Percentiles rank a stretch among this genome's conserved stretches.
Evolutionary conservation across 176 grass and related monocot species (phyloP).

Genomic region (Avena eriantha): DNA sequence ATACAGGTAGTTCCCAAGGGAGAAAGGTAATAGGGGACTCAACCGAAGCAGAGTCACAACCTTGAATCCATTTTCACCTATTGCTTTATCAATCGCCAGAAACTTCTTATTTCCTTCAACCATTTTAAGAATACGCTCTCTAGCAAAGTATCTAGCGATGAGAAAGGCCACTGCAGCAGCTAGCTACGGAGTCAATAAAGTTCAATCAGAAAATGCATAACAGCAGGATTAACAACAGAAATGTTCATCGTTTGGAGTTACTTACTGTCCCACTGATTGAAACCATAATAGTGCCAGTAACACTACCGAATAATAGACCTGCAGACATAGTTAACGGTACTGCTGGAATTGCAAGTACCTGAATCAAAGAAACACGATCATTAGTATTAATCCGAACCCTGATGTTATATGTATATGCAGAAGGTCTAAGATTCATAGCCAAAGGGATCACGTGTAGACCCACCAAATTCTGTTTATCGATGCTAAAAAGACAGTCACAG

Average conservation of each 20-base stretch:
- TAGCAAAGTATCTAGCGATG: constrained; percentile 98
- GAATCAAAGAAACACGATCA: constrained; percentile 31
- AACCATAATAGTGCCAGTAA: constrained; percentile 92
- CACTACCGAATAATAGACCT: constrained; percentile 85
- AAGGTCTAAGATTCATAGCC: constrained; percentile 3
- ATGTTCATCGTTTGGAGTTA: constrained; percentile 28
- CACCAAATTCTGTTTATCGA: neutral
- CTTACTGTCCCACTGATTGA: constrained; percentile 96
- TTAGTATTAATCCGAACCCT: constrained; percentile 16
- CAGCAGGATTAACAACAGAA: neutral
- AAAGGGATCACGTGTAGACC: neutral
- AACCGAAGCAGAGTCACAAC: constrained; percentile 93
- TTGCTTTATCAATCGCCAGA: constrained; percentile 97
- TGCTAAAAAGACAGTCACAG: neutral
- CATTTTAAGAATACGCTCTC: constrained; percentile 94
- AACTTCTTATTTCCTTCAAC: constrained; percentile 99
- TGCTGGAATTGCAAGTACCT: constrained; percentile 98
- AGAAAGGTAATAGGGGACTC: constrained; percentile 94
- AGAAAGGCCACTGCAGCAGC: constrained; percentile 89
- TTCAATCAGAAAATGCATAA: constrained; percentile 32
- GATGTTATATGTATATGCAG: neutral
- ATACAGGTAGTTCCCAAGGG: constrained; percentile 97
- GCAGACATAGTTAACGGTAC: constrained; percentile 97
- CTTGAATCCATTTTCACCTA: constrained; percentile 98
- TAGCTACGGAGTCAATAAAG: constrained; percentile 63